These are phyloP conservation scores for Cetradonia linearis DNA, from an alignment of 495 filamentous ascomycete species.

Conservation along the genomic window DNA sequence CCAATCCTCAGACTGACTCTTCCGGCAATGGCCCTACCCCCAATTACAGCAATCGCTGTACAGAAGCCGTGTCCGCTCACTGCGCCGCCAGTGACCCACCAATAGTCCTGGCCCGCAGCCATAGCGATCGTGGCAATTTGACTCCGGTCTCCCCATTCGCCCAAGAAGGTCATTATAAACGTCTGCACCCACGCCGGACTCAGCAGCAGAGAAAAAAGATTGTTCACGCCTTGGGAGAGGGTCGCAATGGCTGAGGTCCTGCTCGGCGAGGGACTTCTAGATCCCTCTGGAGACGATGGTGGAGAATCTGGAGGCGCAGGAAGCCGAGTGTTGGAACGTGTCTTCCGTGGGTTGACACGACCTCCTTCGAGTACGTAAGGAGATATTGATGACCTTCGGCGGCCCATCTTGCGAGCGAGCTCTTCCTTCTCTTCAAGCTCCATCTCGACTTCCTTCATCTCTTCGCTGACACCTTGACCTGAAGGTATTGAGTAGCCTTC, in stretches of 20 bases:
- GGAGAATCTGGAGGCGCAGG: constrained; percentile 43
- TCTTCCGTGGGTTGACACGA: constrained; percentile 35
- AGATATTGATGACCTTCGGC: constrained; percentile 43
- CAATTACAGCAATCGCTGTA: constrained; percentile 86
- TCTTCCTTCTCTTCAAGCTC: constrained; percentile 93
- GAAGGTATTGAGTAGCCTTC: constrained; percentile 83
- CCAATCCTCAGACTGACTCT: constrained; percentile 92
- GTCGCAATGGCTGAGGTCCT: constrained; percentile 31
- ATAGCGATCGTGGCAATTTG: constrained; percentile 99
- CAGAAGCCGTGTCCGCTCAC: constrained; percentile 79
- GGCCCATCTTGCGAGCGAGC: constrained; percentile 43
- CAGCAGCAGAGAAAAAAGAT: constrained; percentile 76
- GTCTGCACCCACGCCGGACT: constrained; percentile 98
- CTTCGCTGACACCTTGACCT: constrained; percentile 80
- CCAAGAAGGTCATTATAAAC: constrained; percentile 97
- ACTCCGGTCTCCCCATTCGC: constrained; percentile 95
- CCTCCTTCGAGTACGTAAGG: constrained; percentile 43
- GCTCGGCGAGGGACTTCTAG: constrained; percentile 47
- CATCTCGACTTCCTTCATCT: constrained; percentile 94
- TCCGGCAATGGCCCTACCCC: constrained; percentile 84
- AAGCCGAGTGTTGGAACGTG: constrained; percentile 39
- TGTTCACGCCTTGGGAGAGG: constrained; percentile 57
- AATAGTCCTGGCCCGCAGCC: constrained; percentile 97
- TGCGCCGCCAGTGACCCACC: constrained; percentile 94
- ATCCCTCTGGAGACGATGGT: constrained; percentile 43